These are phyloP conservation scores for Talaromyces stipitatus DNA, from an alignment of 495 filamentous ascomycete genomes.

Conservation along the genomic window DNA sequence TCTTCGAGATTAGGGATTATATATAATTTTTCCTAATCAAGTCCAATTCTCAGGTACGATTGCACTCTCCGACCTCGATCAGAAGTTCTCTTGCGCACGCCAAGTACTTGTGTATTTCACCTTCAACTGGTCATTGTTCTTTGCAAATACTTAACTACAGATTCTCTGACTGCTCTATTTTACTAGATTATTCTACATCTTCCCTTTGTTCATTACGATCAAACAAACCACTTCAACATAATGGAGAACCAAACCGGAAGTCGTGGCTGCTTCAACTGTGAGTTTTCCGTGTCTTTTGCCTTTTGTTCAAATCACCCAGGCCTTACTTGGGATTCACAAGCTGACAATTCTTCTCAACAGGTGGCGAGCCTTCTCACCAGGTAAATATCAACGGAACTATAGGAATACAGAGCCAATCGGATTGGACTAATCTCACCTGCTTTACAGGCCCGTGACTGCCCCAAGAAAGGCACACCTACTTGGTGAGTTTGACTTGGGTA, in stretches of 20 bases:
- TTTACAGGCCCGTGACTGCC: slow-evolving; percentile 80
- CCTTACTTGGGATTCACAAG: background rate
- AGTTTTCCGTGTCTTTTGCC: slow-evolving; percentile 28
- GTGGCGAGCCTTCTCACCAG: slow-evolving; percentile 71
- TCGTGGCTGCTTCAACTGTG: slow-evolving; percentile 78
- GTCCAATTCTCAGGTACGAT: background rate
- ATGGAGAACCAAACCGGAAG: slow-evolving; percentile 47
- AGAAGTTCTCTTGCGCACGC: background rate
- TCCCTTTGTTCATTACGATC: background rate
- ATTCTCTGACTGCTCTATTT: background rate
- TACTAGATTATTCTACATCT: background rate
- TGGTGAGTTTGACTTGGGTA: slow-evolving; percentile 45
- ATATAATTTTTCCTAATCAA: too few relatives aligned
- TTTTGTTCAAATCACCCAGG: background rate
- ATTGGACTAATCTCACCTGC: slow-evolving; percentile 10
- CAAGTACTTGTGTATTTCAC: background rate
- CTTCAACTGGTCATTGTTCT: background rate
- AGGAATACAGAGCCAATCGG: slow-evolving; percentile 1
- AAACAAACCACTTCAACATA: slow-evolving; percentile 10
- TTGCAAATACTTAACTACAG: background rate
- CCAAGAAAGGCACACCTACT: slow-evolving; percentile 84
- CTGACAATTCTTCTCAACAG: slow-evolving; percentile 31
- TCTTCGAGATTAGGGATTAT: background rate
- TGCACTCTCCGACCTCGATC: background rate
- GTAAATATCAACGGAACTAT: slow-evolving; percentile 25